Conservation (phyloP, 2,329 filamentous ascomycete genomes). For the Coniochaeta pulveracea region DNA sequence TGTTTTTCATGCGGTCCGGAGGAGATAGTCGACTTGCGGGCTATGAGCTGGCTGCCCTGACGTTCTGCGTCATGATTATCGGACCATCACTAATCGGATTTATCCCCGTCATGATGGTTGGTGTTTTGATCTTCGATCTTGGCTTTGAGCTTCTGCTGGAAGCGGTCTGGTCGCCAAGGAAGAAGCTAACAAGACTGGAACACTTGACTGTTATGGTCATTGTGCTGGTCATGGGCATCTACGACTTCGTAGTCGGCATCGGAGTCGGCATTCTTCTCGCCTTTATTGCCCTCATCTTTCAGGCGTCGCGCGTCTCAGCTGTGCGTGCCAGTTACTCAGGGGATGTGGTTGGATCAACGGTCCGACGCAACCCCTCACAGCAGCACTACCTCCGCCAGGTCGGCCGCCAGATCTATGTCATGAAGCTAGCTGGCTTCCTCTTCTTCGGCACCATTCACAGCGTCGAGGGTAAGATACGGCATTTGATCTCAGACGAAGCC, state of each 20-base stretch:
- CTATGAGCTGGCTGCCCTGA: conserved; percentile 69
- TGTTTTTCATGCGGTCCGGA: conserved; percentile 92
- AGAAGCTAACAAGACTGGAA: conserved; percentile 76
- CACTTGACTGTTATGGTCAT: conserved; percentile 86
- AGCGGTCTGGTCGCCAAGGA: conserved; percentile 78
- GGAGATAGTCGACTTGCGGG: conserved; percentile 81
- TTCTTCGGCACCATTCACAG: conserved; percentile 98
- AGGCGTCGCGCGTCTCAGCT: conserved; percentile 81
- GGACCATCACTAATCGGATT: conserved; percentile 84
- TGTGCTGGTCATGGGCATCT: conserved; percentile 88
- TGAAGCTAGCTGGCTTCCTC: conserved; percentile 89
- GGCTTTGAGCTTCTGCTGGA: conserved; percentile 87
- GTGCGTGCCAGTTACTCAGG: conserved; percentile 87
- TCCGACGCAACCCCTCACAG: conserved; percentile 81
- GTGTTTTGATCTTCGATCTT: conserved; percentile 85
- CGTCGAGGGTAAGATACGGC: conserved; percentile 80
- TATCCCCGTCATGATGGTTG: conserved; percentile 95
- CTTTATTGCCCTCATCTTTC: conserved; percentile 81
- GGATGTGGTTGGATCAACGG: conserved; percentile 80
- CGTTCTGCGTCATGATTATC: conserved; percentile 70
- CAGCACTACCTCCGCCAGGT: conserved; percentile 77
- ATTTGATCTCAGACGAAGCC: conserved; percentile 68
- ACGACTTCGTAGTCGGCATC: conserved; percentile 94
- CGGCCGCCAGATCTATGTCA: conserved; percentile 77
- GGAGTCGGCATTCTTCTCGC: conserved; percentile 84